Evolutionary conservation across 768 basidiomycete genomes (phyloP), one percentile per base, ranked within the genome.

Genomic region (Hypsizygus marmoreus): DNA sequence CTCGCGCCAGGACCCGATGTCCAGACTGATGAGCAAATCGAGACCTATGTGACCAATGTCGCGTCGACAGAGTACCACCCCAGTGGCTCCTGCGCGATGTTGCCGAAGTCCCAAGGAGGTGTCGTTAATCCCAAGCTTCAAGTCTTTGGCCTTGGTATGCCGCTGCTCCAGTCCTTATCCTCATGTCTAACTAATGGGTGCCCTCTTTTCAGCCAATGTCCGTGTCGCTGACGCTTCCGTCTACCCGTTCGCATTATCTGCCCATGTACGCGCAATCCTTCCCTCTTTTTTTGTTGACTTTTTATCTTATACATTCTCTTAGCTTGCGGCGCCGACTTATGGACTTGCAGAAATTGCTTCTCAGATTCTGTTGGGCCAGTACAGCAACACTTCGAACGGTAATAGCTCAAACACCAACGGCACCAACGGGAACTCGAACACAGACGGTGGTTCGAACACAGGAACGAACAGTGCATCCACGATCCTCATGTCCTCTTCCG

Each of bases 61-160:
- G 69, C 72, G 12, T 65, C 70, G 6, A 81, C 80, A 7, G 79
- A 84, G 65, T 82, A 66, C 65, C 86, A 88, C 60, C 84, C 84
- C 4, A 66, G 71, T 24, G 73, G 72, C 20, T 75, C 81, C 4
- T 78, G 75, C 58, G 68, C 80, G 6, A 84, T 85, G 81, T 61
- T 83, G 35, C 80, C 82, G 2, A 64, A 64, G 46, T 58, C 59
- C 22, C 64, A 66, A 26, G 81, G 82, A n/a, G 82, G 82, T 38
- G 82, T 85, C 37, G 81, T 85, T 39, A 74, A 80, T 72, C 35
- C 54, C 10, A 63, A 75, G 34, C 64, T 85, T n/a, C 66, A 65
- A 50, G 81, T 83, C 2, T 80, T 83, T 61, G 82, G 82, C 12
- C 47, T 68, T 25, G 57, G 70, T 69, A 54, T 19, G 64, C 16